Base-by-base conservation (phyloP, 805 yeast genomes). In the Dipodascopsis uninucleata region DNA sequence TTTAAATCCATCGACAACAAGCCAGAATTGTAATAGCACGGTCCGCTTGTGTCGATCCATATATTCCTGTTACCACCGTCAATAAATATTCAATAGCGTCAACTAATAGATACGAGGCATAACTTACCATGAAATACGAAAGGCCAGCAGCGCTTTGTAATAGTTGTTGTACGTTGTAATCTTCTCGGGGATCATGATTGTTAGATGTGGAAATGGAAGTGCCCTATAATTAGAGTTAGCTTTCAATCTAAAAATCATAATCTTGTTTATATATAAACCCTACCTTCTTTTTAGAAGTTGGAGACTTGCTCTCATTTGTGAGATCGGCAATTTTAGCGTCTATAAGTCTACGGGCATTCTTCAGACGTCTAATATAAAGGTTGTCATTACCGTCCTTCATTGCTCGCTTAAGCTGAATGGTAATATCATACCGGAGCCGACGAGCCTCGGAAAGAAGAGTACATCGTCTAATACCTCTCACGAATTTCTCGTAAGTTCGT, bases 1-100 rank as follows among this genome's bases (percentile, higher is more conserved):
- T 55, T 79, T 77, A 29, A 85, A 72, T 0, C 75, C 70, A 49
- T 85, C 83, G 2, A 86, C 81, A 1, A 76, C 72, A 3, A 75
- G 60, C 86, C 88, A 84, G 49, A 78, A 79, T 34, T 79, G 80
- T 3, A 86, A 58, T 23, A 79, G 58, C 0, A 64, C 64, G 1
- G 71, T 63, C 36, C 77, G 61, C 3, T 67, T 61, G 16, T 78
- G 58, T 39, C 70, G 72, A 25, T 75, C 78, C 81, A 79, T 76
- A 52, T 72, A 78, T 39, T 72, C 55, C 8, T n/a, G 14, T 9
- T 8, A 9, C n/a, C n/a, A n/a, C n/a, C n/a, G n/a, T n/a, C n/a
- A 9, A 8, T n/a, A 9, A 31, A n/a, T 8, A 31, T 17, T 9
- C 8, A 17, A n/a, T 31, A n/a, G 14, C 17, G 10, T n/a, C 14